Percentiles rank a stretch among this genome's conserved stretches.
These are phyloP conservation scores for Dissophora globulifera DNA, from an alignment of 192 early-diverging fungal species.

Conservation along the genomic window DNA sequence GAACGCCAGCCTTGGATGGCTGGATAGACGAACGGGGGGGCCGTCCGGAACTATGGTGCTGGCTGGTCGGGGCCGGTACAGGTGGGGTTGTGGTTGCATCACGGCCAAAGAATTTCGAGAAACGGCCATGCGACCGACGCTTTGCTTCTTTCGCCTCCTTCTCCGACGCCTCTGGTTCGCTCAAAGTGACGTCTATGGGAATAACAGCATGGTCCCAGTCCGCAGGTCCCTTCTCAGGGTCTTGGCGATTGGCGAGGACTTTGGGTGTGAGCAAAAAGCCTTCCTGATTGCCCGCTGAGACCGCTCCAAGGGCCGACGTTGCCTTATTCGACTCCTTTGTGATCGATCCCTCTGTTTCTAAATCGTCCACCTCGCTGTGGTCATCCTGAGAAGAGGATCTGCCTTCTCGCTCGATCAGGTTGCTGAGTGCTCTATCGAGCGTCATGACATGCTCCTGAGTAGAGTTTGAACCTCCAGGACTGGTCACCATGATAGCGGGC, in stretches of 20 bases:
- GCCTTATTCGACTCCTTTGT: conserved; percentile 22
- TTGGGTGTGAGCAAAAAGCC: conserved; percentile 33
- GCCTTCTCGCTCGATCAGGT: conserved; percentile 29
- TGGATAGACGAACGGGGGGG: conserved; percentile 2
- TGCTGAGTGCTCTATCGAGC: conserved; percentile 24
- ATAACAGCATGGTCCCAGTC: conserved; percentile 4
- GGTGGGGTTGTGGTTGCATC: background rate
- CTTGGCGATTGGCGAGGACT: conserved; percentile 24
- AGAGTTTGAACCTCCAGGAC: conserved; percentile 36
- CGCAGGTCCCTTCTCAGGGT: conserved; percentile 21
- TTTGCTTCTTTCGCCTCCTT: conserved; percentile 11
- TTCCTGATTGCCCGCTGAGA: conserved; percentile 1
- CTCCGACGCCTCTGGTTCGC: background rate
- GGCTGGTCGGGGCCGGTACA: background rate
- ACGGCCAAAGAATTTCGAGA: conserved; percentile 34
- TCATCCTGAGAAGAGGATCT: conserved; percentile 4
- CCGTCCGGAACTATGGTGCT: background rate
- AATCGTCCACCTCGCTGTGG: conserved; percentile 12
- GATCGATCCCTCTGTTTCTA: conserved; percentile 16
- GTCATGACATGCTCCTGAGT: conserved; percentile 45
- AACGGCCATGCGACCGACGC: conserved; percentile 14
- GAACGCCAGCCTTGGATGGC: conserved; percentile 54
- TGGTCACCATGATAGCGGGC: conserved; percentile 44
- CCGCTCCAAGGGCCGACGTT: background rate
- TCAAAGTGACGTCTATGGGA: conserved; percentile 10